Base-by-base conservation (phyloP, 2,329 filamentous ascomycete genomes). In the Ascochyta lentis region DNA sequence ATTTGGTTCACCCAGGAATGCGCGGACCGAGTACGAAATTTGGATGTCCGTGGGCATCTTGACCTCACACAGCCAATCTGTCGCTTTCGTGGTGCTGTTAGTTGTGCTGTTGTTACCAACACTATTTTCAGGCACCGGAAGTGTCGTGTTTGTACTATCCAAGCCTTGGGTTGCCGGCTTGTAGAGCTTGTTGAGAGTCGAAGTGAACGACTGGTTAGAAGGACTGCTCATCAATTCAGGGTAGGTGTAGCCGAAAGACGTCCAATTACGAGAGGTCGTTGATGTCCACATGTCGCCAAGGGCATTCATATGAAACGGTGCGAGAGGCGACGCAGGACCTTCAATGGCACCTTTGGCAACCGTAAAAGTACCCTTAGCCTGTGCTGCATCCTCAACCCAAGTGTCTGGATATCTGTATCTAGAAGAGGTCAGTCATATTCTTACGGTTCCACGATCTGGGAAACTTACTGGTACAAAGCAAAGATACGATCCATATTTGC, bases 241-340 rank as follows among this genome's bases (percentile, higher is more conserved):
- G 52, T 74, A 74, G 9, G 70, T 71, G 45, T 74, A 74, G 22
- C 71, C 71, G 49, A 74, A 72, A 4, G 66, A 66, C 4, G 66
- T 67, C 66, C 67, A 69, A 40, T 71, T 64, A 10, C 67, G 64
- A 1, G 61, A 56, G 13, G 65, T 67, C 7, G 56, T 62, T 6
- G 66, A 65, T 6, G 67, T 71, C 68, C 68, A 71, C 60, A 70
- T 66, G 22, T 72, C 65, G 26, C 69, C 69, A 3, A 62, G 48
- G 4, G 69, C 64, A 22, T 71, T 73, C 67, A 71, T 72, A 44
- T 72, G 69, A 51, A 73, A 72, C 0, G 70, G 69, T 6, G 63
- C 49, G 4, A 73, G 63, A 3, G 65, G 62, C 1, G 70, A 66
- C 12, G 55, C 56, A 24, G 61, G 42, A 13, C 59, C 65, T 26